phyloP scores from a whole-genome alignment of 805 yeast genomes.

The Helenozyma rhizophorensis region DNA sequence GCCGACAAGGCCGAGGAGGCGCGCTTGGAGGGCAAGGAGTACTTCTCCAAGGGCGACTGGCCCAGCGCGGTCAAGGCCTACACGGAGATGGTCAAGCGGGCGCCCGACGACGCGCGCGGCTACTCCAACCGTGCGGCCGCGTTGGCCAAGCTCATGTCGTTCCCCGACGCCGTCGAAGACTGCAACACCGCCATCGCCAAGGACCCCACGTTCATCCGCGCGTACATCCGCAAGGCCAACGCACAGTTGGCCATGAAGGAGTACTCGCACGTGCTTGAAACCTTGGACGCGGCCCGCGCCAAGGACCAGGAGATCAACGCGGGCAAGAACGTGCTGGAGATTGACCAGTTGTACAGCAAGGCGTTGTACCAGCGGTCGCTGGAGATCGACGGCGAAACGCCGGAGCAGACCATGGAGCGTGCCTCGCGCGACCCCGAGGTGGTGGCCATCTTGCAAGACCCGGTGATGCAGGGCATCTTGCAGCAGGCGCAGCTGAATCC shows the following conservation, averaged over 20 bases:
- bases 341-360: slow-evolving; percentile 74
- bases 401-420: slow-evolving; percentile 91
- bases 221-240: slow-evolving; percentile 93
- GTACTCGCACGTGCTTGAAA: slow-evolving; percentile 74
- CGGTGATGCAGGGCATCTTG: slow-evolving; percentile 92
- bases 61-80: slow-evolving; percentile 93
- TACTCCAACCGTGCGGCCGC: slow-evolving; percentile 99
- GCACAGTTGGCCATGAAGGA: slow-evolving; percentile 91
- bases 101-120: slow-evolving; percentile 96
- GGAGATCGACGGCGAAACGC: slow-evolving; percentile 81
- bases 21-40: slow-evolving; percentile 85
- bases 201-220: slow-evolving; percentile 89
- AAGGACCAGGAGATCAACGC: slow-evolving; percentile 60
- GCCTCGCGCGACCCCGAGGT: slow-evolving; percentile 93
- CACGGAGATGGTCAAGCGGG: slow-evolving; percentile 93
- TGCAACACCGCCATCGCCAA: slow-evolving; percentile 84
- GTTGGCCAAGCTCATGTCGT: slow-evolving; percentile 86
- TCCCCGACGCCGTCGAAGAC: slow-evolving; percentile 94
- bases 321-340: slow-evolving; percentile 64
- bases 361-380: slow-evolving; percentile 79
- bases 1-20: slow-evolving; percentile 95
- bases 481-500: slow-evolving; percentile 94
- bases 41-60: slow-evolving; percentile 90
- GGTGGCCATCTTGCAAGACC: slow-evolving; percentile 82
- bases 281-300: slow-evolving; percentile 72